Evolutionary conservation across 148 eudicot genomes (phyloP).

Genomic region (Beta vulgaris): DNA sequence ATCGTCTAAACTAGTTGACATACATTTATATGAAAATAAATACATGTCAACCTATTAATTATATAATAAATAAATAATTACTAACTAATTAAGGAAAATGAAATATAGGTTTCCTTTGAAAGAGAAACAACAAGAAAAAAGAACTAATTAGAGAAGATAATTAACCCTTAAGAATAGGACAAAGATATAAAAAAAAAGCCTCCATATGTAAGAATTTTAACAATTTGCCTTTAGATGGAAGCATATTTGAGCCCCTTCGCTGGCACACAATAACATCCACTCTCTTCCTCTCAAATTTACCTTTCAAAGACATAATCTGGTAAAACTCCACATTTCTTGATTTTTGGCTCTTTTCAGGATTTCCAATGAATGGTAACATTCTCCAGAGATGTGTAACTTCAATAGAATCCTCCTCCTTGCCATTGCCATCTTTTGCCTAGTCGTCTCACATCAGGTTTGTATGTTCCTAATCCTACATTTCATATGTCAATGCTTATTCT

Average conservation of each 20-base stretch:
- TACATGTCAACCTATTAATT: too few species aligned
- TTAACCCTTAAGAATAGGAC: too few species aligned
- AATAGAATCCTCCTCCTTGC: conserved; percentile 29
- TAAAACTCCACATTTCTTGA: background rate
- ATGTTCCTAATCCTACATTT: background rate
- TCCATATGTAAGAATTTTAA: background rate
- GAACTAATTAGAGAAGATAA: background rate
- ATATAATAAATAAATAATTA: too few species aligned
- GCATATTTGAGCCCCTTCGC: background rate
- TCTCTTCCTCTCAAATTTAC: conserved; percentile 1
- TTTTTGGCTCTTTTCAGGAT: conserved; percentile 18
- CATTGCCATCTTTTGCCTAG: conserved; percentile 28
- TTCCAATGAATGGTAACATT: background rate
- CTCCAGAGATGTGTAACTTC: conserved; percentile 18
- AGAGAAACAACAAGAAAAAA: too few species aligned
- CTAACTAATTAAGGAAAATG: too few species aligned
- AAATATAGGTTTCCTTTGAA: too few species aligned
- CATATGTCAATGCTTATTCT: background rate
- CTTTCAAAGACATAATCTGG: background rate
- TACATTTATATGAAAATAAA: too few species aligned
- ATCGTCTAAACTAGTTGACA: too few species aligned
- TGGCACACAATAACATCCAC: conserved; percentile 8
- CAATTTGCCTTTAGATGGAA: background rate
- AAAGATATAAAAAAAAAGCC: background rate
- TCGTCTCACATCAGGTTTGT: conserved; percentile 28